Conservation (phyloP, 176 grass and related monocot species). For the Guadua angustifolia region DNA sequence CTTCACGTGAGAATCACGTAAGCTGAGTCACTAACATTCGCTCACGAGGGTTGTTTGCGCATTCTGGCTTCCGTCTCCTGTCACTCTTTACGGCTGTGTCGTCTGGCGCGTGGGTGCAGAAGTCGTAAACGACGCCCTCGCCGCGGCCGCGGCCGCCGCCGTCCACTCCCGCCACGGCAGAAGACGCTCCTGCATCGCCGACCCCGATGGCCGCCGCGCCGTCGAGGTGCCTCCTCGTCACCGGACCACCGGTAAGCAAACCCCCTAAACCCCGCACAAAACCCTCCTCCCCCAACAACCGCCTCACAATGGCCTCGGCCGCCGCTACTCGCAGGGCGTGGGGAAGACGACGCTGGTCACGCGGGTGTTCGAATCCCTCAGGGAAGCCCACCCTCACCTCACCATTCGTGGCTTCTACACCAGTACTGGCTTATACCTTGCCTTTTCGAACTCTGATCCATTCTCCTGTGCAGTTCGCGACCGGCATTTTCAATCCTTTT, state of each 20-base stretch:
- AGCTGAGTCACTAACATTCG: background rate
- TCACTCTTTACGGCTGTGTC: background rate
- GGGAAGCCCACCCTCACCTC: conserved; percentile 63
- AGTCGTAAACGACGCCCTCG: background rate
- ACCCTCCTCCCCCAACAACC: background rate
- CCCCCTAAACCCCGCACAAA: background rate
- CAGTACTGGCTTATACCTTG: conserved; percentile 45
- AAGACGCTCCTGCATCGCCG: conserved; percentile 7
- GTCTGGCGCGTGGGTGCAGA: background rate
- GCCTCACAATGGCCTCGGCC: conserved; percentile 10
- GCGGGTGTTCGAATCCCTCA: conserved; percentile 70
- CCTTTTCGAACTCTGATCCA: background rate
- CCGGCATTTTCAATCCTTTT: conserved; percentile 34
- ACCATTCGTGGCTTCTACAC: conserved; percentile 81
- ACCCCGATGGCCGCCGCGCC: conserved; percentile 47
- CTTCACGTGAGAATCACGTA: background rate
- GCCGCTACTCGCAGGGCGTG: conserved; percentile 55
- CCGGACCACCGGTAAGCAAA: conserved; percentile 70
- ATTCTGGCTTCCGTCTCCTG: background rate
- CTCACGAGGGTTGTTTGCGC: no score
- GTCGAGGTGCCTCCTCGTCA: conserved; percentile 80
- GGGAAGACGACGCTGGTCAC: conserved; percentile 90
- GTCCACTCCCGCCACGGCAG: background rate
- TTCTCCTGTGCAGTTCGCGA: background rate
- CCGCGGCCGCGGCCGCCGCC: background rate